Percentiles rank a stretch among this genome's conserved stretches.
Conservation (phyloP, 208 protist genomes). For the Giardia duodenalis region DNA sequence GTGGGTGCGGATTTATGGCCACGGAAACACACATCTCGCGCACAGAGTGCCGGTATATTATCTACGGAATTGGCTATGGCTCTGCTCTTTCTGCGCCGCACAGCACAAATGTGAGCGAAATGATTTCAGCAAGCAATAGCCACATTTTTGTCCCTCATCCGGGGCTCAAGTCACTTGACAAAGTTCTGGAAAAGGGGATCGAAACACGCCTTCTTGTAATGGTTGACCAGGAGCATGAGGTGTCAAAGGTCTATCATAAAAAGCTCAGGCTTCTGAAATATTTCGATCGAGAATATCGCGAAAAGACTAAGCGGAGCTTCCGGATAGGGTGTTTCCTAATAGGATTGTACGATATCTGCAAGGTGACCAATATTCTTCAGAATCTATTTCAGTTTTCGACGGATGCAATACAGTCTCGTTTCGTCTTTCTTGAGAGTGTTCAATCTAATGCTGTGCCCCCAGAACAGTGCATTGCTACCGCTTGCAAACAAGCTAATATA, state of each 20-base stretch:
- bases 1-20: conserved; percentile 42
- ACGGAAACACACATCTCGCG: conserved; percentile 80
- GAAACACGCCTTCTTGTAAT: background rate
- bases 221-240: background rate
- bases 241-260: background rate
- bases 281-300: background rate
- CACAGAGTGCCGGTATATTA: conserved; percentile 93
- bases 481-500: conserved; percentile 62
- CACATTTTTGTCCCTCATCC: conserved; percentile 47
- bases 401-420: conserved; percentile 31
- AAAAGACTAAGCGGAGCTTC: conserved; percentile 26
- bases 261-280: background rate
- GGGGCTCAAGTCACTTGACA: background rate
- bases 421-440: conserved; percentile 55
- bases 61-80: conserved; percentile 49
- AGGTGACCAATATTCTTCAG: conserved; percentile 54
- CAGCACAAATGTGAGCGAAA: conserved; percentile 65
- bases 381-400: conserved; percentile 52
- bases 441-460: conserved; percentile 82
- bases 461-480: conserved; percentile 85
- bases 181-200: background rate
- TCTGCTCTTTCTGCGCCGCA: conserved; percentile 74
- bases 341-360: conserved; percentile 74
- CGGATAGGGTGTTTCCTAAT: conserved; percentile 59
- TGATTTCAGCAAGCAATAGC: conserved; percentile 65